Evolutionary conservation across 768 basidiomycete species (phyloP), one percentile per base, ranked within the genome.

Genomic region (Podaxis sp.): DNA sequence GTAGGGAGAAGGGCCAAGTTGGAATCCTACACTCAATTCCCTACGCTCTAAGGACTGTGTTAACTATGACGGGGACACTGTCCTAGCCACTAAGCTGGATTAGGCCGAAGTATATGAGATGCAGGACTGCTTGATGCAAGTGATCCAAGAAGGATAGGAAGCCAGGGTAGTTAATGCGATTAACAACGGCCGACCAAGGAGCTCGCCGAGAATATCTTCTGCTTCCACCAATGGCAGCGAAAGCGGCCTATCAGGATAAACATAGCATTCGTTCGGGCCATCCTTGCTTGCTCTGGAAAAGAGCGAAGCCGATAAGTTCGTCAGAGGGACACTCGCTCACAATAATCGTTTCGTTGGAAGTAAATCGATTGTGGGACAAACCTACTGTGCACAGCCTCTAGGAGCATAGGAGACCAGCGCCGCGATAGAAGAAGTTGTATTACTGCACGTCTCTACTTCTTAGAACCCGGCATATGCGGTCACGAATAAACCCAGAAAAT

Each of bases 41-140:
- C 37, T 4, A 82, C 86, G 61, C 82, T 86, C 53, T n/a, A 79
- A 63, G 75, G 55, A 85, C 80, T 17, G 75, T 72, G 15, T 87
- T 87, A 28, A 89, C 88, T n/a, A 6, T 68, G 66, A 22, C 77
- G 77, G 3, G 86, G 81, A 33, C 77, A 70, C 40, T 87, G 73
- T 12, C 85, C 85, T 22, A 88, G 78, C 0, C 87, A 87, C 87
- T n/a, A 2, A 80, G 70, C 7, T 71, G 69, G 51, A 83, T 72
- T 1, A 87, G 82, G 0, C 85, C 87, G 26, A 84, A 82, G 58
- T 71, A 75, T 60, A 77, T 65, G 49, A 77, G 71, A 3, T 74
- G 73, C 13, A 69, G 57, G n/a, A 77, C 66, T n/a, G 69, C 70
- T 46, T 69, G 66, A 54, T 70, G 67, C 12, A 68, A 57, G 68